phyloP scores from a whole-genome alignment of 768 basidiomycete species.

The Daedaleopsis sinensis region DNA sequence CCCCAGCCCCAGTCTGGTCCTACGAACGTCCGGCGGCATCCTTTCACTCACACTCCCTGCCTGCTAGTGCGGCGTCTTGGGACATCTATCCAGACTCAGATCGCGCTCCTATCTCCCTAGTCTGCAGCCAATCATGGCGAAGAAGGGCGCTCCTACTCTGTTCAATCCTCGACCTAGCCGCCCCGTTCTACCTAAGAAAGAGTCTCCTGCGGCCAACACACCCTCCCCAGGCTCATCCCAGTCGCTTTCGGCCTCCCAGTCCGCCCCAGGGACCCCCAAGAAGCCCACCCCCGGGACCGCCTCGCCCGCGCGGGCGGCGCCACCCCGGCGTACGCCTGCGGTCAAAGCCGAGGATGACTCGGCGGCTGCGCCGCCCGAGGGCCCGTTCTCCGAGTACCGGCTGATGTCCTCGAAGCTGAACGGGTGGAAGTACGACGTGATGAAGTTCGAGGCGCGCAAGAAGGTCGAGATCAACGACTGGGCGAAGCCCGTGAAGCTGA shows the following conservation, averaged over 20 bases:
- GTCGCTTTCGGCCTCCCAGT: neutral
- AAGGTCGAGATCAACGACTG: constrained; percentile 70
- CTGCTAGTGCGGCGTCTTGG: neutral
- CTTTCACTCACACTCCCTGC: neutral
- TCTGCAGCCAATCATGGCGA: constrained; percentile 7
- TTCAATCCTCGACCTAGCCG: constrained; percentile 70
- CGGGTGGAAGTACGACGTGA: constrained; percentile 91
- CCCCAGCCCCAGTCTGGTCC: constrained; percentile 30
- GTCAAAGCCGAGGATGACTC: constrained; percentile 49
- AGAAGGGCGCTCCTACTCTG: constrained; percentile 34
- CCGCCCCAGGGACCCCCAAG: constrained; percentile 18
- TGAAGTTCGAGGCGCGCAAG: constrained; percentile 86
- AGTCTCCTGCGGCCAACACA: constrained; percentile 8
- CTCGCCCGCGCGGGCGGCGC: constrained; percentile 11
- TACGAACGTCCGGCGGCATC: constrained; percentile 5
- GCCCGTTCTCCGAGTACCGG: constrained; percentile 73
- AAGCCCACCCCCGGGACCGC: constrained; percentile 7
- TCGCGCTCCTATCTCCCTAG: neutral
- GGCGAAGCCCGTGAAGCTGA: constrained; percentile 79
- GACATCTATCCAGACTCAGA: neutral
- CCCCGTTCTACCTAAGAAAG: constrained; percentile 36
- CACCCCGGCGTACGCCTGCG: constrained; percentile 6
- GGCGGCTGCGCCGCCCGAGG: constrained; percentile 56
- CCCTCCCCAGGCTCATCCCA: constrained; percentile 17
- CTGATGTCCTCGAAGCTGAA: constrained; percentile 80